phyloP scores from a whole-genome alignment of 805 yeast genomes.

The Metschnikowia proteae region DNA sequence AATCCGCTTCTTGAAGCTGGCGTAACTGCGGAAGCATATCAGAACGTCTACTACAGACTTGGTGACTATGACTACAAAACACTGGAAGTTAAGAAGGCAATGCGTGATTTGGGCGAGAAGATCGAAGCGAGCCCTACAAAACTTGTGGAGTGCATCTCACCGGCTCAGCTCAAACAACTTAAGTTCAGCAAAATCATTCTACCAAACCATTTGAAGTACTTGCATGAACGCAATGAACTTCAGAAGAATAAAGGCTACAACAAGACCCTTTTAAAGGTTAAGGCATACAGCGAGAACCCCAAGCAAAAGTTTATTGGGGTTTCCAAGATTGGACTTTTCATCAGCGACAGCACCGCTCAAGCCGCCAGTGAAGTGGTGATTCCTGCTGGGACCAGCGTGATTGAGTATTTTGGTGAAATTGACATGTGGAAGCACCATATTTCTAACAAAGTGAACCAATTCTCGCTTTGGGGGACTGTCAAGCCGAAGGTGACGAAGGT shows the following conservation, averaged over 20 bases:
- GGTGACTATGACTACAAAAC: conserved; percentile 45
- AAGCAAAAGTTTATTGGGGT: conserved; percentile 65
- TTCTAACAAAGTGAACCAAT: conserved; percentile 69
- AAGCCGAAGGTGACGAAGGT: conserved; percentile 38
- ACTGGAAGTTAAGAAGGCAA: conserved; percentile 24
- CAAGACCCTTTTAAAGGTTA: conserved; percentile 44
- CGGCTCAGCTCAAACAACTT: conserved; percentile 25
- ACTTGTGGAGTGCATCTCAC: conserved; percentile 21
- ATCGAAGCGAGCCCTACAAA: conserved; percentile 26
- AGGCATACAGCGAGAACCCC: conserved; percentile 54
- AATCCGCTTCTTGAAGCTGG: conserved; percentile 43
- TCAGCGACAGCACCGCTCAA: conserved; percentile 19
- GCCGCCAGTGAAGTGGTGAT: conserved; percentile 21
- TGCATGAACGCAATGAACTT: conserved; percentile 34
- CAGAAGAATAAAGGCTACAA: conserved; percentile 21
- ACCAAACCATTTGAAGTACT: conserved; percentile 32
- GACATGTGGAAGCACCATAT: conserved; percentile 62
- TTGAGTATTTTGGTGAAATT: conserved; percentile 71
- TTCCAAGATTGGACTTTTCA: conserved; percentile 61
- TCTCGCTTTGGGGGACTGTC: conserved; percentile 66
- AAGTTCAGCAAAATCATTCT: conserved; percentile 30
- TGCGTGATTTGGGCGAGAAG: conserved; percentile 21
- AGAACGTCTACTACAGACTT: conserved; percentile 49
- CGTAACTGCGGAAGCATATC: conserved; percentile 44
- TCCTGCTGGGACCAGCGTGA: conserved; percentile 47